Percentiles rank a stretch among this genome's conserved stretches.
phyloP scores from a whole-genome alignment of 2,329 filamentous ascomycete genomes.

The Zopfia rhizophila region DNA sequence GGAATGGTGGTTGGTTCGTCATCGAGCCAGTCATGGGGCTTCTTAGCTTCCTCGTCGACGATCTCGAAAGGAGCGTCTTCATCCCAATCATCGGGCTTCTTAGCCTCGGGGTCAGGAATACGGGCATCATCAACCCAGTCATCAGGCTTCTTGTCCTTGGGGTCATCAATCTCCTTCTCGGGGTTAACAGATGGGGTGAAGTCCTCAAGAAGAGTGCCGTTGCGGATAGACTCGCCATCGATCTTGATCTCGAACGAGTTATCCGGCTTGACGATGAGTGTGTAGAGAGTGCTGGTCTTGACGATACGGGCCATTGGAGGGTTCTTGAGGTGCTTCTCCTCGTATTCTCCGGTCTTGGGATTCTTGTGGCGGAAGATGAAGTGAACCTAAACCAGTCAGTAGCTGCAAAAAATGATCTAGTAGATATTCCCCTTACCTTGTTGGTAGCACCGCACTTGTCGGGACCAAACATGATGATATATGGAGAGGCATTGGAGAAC shows the following conservation, averaged over 20 bases:
- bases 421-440: constrained; percentile 71
- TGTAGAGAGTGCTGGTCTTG: constrained; percentile 96
- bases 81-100: constrained; percentile 98
- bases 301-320: constrained; percentile 86
- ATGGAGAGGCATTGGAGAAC: constrained; percentile 96
- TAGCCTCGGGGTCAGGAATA: constrained; percentile 91
- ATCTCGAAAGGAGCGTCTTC: constrained; percentile 98
- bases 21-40: constrained; percentile 96
- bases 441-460: constrained; percentile 99
- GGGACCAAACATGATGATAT: constrained; percentile 99
- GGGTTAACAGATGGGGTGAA: constrained; percentile 96
- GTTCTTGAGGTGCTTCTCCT: constrained; percentile 96
- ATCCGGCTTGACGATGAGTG: constrained; percentile 94
- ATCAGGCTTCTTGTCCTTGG: constrained; percentile 91
- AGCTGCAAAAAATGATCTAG: constrained; percentile 21
- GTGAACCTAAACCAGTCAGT: constrained; percentile 64
- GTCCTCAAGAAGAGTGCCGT: constrained; percentile 91
- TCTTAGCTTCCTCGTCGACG: constrained; percentile 88
- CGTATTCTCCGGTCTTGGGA: constrained; percentile 99
- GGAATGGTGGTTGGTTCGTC: constrained; percentile 83
- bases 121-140: constrained; percentile 95
- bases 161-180: constrained; percentile 91
- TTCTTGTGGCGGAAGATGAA: constrained; percentile 99
- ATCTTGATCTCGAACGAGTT: constrained; percentile 94
- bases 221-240: constrained; percentile 88